Base-by-base conservation (phyloP, 2,329 filamentous ascomycete genomes). In the Stemphylium beticola region DNA sequence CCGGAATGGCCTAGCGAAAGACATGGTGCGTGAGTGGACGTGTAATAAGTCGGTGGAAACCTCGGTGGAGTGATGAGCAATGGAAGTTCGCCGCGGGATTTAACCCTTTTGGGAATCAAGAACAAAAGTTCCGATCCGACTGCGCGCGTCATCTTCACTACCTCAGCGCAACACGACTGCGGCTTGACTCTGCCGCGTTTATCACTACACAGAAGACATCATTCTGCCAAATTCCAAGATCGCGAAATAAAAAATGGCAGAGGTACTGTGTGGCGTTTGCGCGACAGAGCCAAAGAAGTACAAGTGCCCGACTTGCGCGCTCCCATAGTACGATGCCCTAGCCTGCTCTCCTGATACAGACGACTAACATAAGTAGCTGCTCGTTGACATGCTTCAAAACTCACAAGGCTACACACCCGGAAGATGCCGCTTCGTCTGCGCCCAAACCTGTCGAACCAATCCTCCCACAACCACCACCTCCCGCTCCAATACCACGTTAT, bases 241-340 rank as follows among this genome's bases (percentile, higher is more conserved):
- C 0, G 17, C n/a, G 1, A 39, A 44, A 61, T 38, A 5, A 44
- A 61, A 39, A 5, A 76, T 79, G 77, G 53, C 67, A 14, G 66
- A 69, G 7, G 4, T 36, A 7, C 57, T 69, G 11, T 82, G 79
- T 55, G 75, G 74, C 38, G 71, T 82, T n/a, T 82, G 79, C 67
- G 64, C 74, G 36, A 65, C 67, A 18, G 65, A 71, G 41, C 73
- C 75, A n/a, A 78, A 77, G 42, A 82, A 81, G 65, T 82, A 82
- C 74, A 81, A 79, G 69, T 82, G 79, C 61, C 77, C 78, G n/a
- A 73, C 74, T 17, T 81, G 79, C 62, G 67, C 74, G 54, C 58
- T 79, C 29, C 77, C 75, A 67, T 82, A 81, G 79, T 80, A 66
- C 18, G 73, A 7, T 22, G 6, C 24, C 10, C 18, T 17, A 24